Conservation (phyloP, 78 protist genomes). For the Speleostelium caveatum region DNA sequence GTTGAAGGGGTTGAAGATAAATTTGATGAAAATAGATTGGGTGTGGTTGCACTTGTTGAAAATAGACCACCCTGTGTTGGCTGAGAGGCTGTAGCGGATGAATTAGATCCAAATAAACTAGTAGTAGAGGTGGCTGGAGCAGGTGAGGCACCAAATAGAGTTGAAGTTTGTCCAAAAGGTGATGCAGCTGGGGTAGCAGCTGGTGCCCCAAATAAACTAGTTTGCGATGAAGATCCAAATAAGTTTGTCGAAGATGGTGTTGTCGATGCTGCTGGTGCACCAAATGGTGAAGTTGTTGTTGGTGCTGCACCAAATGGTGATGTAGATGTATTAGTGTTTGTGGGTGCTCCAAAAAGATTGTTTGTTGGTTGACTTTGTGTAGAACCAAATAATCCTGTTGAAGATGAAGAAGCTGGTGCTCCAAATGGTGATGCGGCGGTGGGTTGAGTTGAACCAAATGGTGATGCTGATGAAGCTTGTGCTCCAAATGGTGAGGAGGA, state of each 20-base stretch:
- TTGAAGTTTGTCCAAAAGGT: not conserved
- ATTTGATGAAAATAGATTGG: not conserved
- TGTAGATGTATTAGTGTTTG: not conserved
- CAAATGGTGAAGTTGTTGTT: not conserved
- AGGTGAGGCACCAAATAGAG: not conserved
- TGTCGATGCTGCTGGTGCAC: not conserved
- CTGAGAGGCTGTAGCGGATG: not conserved
- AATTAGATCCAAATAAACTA: not conserved
- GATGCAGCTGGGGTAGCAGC: not conserved
- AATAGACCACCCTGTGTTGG: not conserved
- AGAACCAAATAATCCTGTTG: not conserved
- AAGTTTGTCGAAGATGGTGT: not conserved
- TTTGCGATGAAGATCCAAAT: constrained; percentile 1
- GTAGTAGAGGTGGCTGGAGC: not conserved
- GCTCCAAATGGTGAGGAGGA: not conserved
- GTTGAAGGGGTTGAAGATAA: not conserved
- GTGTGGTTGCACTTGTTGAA: not conserved
- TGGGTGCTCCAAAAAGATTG: not conserved
- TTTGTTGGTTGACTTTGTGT: not conserved
- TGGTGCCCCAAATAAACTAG: constrained; percentile 6
- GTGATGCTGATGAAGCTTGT: not conserved
- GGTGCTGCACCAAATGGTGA: constrained; percentile 2
- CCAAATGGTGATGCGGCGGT: not conserved
- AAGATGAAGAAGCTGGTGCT: not conserved
- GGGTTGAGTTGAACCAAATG: not conserved